phyloP scores from a whole-genome alignment of 2,329 filamentous ascomycete genomes.

The Fonsecaea multimorphosa region DNA sequence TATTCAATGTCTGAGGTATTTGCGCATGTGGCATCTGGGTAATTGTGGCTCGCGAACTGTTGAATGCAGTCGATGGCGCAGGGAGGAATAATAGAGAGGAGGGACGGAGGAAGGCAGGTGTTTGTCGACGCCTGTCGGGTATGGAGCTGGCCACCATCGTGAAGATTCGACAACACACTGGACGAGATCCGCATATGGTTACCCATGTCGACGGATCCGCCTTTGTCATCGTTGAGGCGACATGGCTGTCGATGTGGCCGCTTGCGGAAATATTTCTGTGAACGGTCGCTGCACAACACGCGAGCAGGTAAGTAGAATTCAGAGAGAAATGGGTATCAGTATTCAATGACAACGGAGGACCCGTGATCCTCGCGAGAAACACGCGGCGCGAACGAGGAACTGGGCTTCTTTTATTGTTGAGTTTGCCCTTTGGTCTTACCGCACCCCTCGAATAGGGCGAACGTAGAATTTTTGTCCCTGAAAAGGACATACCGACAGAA shows the following conservation, averaged over 20 bases:
- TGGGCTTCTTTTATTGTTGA: slow-evolving; percentile 10
- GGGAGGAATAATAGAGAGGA: slow-evolving; percentile 43
- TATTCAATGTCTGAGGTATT: slow-evolving; percentile 63
- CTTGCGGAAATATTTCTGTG: slow-evolving; percentile 31
- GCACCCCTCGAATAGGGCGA: slow-evolving; percentile 28
- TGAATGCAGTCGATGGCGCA: slow-evolving; percentile 68
- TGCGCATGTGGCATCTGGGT: slow-evolving; percentile 58
- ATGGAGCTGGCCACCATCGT: slow-evolving; percentile 20
- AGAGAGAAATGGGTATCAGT: slow-evolving; percentile 1
- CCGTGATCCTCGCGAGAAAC: slow-evolving; percentile 17
- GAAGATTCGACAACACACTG: slow-evolving; percentile 20
- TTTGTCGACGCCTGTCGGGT: slow-evolving; percentile 29
- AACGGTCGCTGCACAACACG: slow-evolving; percentile 19
- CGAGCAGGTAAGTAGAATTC: slow-evolving; percentile 12
- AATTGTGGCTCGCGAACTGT: slow-evolving; percentile 68
- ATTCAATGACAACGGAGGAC: background rate
- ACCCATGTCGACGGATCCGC: slow-evolving; percentile 25
- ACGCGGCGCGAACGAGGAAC: slow-evolving; percentile 21
- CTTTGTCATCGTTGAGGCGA: slow-evolving; percentile 35
- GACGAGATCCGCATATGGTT: slow-evolving; percentile 26
- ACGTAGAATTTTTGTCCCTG: slow-evolving; percentile 24
- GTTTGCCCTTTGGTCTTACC: slow-evolving; percentile 26
- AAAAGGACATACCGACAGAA: slow-evolving; percentile 11
- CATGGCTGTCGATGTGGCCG: slow-evolving; percentile 25
- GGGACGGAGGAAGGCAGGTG: slow-evolving; percentile 34